phyloP scores from a whole-genome alignment of 2,329 filamentous ascomycete genomes.

The Falciphora oryzae region DNA sequence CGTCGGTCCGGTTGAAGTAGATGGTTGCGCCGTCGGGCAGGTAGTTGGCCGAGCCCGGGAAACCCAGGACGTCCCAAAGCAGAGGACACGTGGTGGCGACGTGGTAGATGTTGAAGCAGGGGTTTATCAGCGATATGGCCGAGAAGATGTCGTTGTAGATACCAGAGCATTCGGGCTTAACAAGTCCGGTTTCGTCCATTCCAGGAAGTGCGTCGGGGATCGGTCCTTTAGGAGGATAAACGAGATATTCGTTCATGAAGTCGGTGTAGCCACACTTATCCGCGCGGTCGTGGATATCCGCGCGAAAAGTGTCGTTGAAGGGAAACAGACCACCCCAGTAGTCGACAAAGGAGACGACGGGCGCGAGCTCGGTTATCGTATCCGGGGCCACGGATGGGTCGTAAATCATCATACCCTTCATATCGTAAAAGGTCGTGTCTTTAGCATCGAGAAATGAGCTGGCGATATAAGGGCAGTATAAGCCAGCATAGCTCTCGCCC shows the following conservation, averaged over 20 bases:
- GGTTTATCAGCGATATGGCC: constrained; percentile 46
- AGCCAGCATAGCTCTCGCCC: constrained; percentile 61
- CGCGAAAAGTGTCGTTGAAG: constrained; percentile 51
- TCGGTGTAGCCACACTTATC: constrained; percentile 54
- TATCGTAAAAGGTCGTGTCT: constrained; percentile 57
- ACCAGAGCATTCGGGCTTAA: constrained; percentile 44
- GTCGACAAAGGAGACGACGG: constrained; percentile 50
- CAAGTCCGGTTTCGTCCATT: constrained; percentile 30
- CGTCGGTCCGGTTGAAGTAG: constrained; percentile 44
- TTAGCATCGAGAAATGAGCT: constrained; percentile 62
- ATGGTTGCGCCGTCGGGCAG: constrained; percentile 53
- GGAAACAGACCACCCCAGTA: constrained; percentile 52
- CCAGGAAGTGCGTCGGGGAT: constrained; percentile 42
- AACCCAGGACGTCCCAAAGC: constrained; percentile 38
- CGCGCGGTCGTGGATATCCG: constrained; percentile 40
- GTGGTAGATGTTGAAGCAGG: constrained; percentile 67
- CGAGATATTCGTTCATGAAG: constrained; percentile 54
- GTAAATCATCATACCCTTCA: constrained; percentile 63
- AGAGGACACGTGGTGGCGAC: constrained; percentile 62
- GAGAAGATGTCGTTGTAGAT: constrained; percentile 50
- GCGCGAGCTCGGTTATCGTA: constrained; percentile 33
- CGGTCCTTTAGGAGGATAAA: constrained; percentile 58
- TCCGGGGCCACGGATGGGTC: constrained; percentile 49
- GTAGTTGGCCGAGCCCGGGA: constrained; percentile 61
- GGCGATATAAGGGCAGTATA: constrained; percentile 62